A percentile compares a stretch with the other conserved stretches of the same genome.
Conservation (phyloP, 2,329 filamentous ascomycete genomes). For the Lasiodiplodia citricola region DNA sequence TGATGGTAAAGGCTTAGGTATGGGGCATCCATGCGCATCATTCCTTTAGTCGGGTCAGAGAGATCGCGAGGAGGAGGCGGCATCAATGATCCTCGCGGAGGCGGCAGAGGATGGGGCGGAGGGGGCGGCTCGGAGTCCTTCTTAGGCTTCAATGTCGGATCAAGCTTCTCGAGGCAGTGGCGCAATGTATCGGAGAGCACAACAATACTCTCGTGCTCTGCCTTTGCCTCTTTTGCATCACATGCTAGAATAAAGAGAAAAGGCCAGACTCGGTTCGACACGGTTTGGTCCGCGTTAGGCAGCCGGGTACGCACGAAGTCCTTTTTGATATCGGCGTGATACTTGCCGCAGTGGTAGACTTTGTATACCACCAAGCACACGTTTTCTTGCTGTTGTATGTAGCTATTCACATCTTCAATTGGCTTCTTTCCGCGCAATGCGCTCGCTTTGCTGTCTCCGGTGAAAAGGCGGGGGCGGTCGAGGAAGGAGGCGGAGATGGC, state of each 20-base stretch:
- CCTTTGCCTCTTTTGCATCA: neutral
- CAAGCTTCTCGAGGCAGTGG: neutral
- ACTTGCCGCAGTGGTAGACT: neutral
- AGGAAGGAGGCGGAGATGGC: neutral
- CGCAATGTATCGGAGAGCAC: neutral
- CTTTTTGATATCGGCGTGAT: neutral
- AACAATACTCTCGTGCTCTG: neutral
- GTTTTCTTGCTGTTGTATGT: neutral
- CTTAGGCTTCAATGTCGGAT: no score
- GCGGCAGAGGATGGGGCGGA: no score
- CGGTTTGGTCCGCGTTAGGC: neutral
- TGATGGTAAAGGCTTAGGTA: neutral
- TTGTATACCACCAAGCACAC: neutral
- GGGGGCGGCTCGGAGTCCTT: no score
- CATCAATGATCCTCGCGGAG: neutral
- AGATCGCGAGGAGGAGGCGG: neutral
- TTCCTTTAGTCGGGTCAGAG: accelerated
- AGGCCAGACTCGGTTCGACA: neutral
- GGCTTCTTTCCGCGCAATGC: neutral
- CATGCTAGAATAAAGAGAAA: neutral
- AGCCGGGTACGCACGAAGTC: neutral
- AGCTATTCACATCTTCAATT: neutral
- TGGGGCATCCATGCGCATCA: neutral
- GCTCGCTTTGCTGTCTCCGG: neutral
- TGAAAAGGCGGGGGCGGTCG: neutral